Conservation (phyloP, 768 basidiomycete species). For the Lentinula lateritia region DNA sequence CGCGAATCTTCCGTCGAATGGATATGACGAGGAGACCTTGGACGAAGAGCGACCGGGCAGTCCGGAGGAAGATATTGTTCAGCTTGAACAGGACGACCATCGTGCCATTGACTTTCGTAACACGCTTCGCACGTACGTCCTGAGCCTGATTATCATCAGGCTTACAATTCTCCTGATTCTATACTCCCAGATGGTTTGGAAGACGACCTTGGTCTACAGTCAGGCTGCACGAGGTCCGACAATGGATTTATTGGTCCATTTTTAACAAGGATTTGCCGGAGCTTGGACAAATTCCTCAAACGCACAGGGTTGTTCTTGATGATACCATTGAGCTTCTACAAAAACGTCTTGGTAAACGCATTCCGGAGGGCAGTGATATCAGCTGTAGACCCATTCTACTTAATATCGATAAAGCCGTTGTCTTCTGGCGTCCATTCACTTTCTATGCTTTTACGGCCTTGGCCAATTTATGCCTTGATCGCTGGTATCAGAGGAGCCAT, state of each 20-base stretch:
- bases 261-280: conserved; percentile 63
- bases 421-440: conserved; percentile 61
- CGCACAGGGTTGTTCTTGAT: conserved; percentile 47
- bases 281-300: conserved; percentile 36
- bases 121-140: conserved; percentile 49
- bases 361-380: conserved; percentile 55
- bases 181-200: conserved; percentile 53
- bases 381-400: conserved; percentile 53
- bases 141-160: conserved; percentile 6
- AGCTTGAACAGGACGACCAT: conserved; percentile 58
- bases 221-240: conserved; percentile 51
- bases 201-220: conserved; percentile 72
- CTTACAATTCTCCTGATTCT: not conserved
- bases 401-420: conserved; percentile 72
- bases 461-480: conserved; percentile 43
- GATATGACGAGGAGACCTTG: conserved; percentile 51
- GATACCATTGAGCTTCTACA: conserved; percentile 60
- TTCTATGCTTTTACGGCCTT: conserved; percentile 52
- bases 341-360: conserved; percentile 59
- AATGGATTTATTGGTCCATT: conserved; percentile 83
- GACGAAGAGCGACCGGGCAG: conserved; percentile 47
- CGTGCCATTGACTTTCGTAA: conserved; percentile 72
- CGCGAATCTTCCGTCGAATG: conserved; percentile 43
- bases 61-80: conserved; percentile 52
- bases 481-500: conserved; percentile 36